phyloP scores from a whole-genome alignment of 2,329 filamentous ascomycete species.

The Sporothrix humicola region DNA sequence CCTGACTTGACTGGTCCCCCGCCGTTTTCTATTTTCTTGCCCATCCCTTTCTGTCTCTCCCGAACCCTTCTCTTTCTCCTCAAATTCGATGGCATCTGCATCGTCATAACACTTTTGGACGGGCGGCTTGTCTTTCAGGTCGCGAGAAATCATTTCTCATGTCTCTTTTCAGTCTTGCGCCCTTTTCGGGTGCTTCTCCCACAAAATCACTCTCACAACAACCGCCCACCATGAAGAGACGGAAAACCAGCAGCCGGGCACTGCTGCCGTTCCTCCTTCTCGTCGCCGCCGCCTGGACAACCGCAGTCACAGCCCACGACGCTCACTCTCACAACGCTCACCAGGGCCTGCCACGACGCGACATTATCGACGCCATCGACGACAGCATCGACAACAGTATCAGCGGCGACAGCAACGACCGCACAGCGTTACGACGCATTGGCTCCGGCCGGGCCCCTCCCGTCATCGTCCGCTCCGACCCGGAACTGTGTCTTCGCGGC shows the following conservation, averaged over 20 bases:
- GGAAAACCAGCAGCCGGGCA: neutral
- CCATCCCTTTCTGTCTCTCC: neutral
- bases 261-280: neutral
- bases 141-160: neutral
- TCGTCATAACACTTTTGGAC: neutral
- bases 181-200: neutral
- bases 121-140: neutral
- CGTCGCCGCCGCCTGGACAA: neutral
- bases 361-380: neutral
- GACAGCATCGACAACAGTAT: neutral
- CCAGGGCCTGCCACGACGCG: too few relatives aligned
- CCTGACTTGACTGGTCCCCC: neutral
- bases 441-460: constrained; percentile 1
- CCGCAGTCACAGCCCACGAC: neutral
- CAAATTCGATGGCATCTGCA: constrained; percentile 12
- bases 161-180: neutral
- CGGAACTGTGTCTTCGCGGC: constrained; percentile 9
- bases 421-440: neutral
- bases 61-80: neutral
- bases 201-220: neutral
- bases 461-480: constrained; percentile 27
- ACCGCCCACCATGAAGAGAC: neutral
- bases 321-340: neutral
- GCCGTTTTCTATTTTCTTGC: neutral
- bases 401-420: too few relatives aligned